Evolutionary conservation across 202 grass and related monocot genomes (phyloP), one percentile per base, ranked within the genome.

Genomic region (Cymbopogon flexuosus): DNA sequence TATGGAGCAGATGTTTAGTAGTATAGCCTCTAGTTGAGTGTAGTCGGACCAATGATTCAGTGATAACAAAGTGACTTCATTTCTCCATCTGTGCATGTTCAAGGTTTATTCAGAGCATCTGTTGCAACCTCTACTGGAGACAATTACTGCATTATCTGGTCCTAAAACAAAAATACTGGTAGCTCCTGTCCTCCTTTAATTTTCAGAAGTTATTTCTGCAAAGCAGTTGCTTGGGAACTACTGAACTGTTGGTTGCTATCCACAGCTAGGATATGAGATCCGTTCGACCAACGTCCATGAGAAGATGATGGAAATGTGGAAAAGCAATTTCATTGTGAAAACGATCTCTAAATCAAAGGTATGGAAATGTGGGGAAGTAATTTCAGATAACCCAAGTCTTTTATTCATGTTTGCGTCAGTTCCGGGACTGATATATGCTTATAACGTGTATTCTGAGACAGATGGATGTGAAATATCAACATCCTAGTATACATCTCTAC

Each of bases 81-180:
- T 5, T 11, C n/a, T 71, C 31, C 41, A 81, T 42, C 62, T 69
- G 73, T 16, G 3, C 31, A 18, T 58, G 65, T 73, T 88, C 2
- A 91, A 98, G 95, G 92, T 98, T 84, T 98, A 94, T 83, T 77
- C 88, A 54, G 91, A 98, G 79, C 86, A 91, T 86, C 76, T 94
- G 54, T 68, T 94, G 68, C 86, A 94, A 33, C 95, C 92, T 79
- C 65, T 94, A 51, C 21, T 94, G 73, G 78, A 94, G 85, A 94
- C 90, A 70, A 94, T 97, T 22, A 85, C 91, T 87, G 91, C 89
- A 72, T 81, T 97, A 84, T 97, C 91, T 81, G 87, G 94, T 52
- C 94, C 94, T 10, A 94, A 83, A 79, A 94, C 94, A 23, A 87
- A 80, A 74, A 83, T 90, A 59, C 45, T 98, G 84, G 95, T 94